phyloP scores from a whole-genome alignment of 441 rosid species.

The Croton setiger region DNA sequence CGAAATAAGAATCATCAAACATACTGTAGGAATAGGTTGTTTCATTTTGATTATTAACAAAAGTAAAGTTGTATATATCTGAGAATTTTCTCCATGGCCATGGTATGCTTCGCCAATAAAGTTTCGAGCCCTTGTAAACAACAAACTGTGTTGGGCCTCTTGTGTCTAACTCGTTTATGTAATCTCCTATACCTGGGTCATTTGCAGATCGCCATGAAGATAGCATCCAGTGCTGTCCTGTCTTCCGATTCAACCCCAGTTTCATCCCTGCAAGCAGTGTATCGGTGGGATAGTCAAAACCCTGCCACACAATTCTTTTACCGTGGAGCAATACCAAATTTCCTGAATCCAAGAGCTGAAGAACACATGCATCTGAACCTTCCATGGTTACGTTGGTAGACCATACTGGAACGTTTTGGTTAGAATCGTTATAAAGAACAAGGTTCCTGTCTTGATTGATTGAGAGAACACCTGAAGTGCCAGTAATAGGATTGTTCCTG shows the following conservation, averaged over 20 bases:
- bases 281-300: constrained; percentile 27
- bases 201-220: constrained; percentile 21
- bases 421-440: constrained; percentile 1
- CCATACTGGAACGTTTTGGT: constrained; percentile 7
- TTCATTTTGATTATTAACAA: constrained; percentile 2
- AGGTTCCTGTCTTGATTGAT: constrained; percentile 6
- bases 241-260: constrained; percentile 9
- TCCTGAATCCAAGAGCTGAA: constrained; percentile 21
- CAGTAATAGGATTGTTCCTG: constrained; percentile 18
- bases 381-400: constrained; percentile 6
- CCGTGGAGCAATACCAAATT: constrained; percentile 13
- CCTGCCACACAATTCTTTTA: constrained; percentile 17
- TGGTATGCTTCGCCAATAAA: constrained; percentile 5
- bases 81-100: constrained; percentile 10
- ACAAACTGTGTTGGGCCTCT: constrained; percentile 15
- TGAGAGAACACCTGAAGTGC: constrained; percentile 6
- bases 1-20: neutral
- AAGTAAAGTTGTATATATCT: neutral
- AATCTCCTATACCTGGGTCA: constrained; percentile 21
- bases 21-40: neutral
- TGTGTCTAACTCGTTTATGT: constrained; percentile 2
- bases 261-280: constrained; percentile 19
- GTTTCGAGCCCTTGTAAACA: neutral
- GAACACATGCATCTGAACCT: neutral
- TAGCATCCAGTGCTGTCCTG: neutral